A percentile compares a stretch with the other conserved stretches of the same genome.
phyloP scores from a whole-genome alignment of 2,329 filamentous ascomycete genomes.

The Nannizziopsis arthrosporioides region DNA sequence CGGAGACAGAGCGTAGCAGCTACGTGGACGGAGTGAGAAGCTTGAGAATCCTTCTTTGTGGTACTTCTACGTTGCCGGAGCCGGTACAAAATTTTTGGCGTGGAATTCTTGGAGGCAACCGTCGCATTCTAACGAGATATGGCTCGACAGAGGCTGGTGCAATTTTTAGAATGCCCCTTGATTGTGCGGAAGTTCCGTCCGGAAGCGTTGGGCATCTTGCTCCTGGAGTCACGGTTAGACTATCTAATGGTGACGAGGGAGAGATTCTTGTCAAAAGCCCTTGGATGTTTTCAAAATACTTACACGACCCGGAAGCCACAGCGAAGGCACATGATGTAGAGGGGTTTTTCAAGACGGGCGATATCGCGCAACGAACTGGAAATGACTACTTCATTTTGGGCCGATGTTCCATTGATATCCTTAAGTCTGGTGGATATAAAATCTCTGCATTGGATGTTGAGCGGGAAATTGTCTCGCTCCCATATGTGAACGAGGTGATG shows the following conservation, averaged over 20 bases:
- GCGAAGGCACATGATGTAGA: conserved; percentile 12
- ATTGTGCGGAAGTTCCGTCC: conserved; percentile 17
- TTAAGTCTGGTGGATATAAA: conserved; percentile 16
- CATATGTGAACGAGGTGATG: conserved; percentile 16
- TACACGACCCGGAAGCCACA: conserved; percentile 8
- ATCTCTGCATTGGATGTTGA: conserved; percentile 17
- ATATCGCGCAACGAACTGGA: conserved; percentile 13
- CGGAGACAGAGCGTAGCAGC: neutral
- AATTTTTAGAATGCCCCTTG: conserved; percentile 28
- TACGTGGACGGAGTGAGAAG: conserved; percentile 12
- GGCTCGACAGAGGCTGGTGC: conserved; percentile 34
- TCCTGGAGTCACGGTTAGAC: conserved; percentile 30
- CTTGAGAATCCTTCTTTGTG: conserved; percentile 12
- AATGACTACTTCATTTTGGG: conserved; percentile 17
- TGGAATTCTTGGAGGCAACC: conserved; percentile 15
- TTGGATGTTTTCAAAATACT: conserved; percentile 15
- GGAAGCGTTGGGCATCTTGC: conserved; percentile 26
- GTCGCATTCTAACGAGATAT: conserved; percentile 20
- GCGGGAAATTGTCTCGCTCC: conserved; percentile 14
- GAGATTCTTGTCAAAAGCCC: conserved; percentile 15
- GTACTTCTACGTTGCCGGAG: conserved; percentile 12
- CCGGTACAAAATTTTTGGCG: conserved; percentile 13
- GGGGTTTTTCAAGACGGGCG: conserved; percentile 17
- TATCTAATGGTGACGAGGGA: conserved; percentile 22
- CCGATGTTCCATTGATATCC: conserved; percentile 15